Conservation (phyloP, 495 filamentous ascomycete species). For the Penicillium goetzii region DNA sequence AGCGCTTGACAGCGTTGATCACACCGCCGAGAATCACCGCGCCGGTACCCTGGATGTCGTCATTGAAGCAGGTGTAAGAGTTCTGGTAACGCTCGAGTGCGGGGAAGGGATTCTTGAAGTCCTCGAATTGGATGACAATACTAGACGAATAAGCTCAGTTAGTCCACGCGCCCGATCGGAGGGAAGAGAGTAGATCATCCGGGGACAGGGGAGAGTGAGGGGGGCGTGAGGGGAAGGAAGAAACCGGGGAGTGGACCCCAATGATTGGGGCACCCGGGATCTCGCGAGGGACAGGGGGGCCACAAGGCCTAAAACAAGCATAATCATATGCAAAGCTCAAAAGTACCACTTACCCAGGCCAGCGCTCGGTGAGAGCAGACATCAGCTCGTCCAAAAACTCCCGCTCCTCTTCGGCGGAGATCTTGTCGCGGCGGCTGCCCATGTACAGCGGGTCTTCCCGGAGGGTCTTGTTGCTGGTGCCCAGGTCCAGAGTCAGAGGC, state of each 20-base stretch:
- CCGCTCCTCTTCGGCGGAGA: slow-evolving; percentile 77
- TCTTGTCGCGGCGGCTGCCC: slow-evolving; percentile 81
- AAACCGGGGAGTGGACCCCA: slow-evolving; percentile 1
- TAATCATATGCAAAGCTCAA: slow-evolving; percentile 2
- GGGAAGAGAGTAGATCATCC: slow-evolving; percentile 16
- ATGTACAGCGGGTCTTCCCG: slow-evolving; percentile 93
- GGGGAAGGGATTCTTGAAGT: slow-evolving; percentile 98
- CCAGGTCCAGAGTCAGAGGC: slow-evolving; percentile 88
- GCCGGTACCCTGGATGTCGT: slow-evolving; percentile 97
- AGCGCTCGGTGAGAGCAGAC: slow-evolving; percentile 84
- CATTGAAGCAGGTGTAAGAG: slow-evolving; percentile 94
- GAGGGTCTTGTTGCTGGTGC: slow-evolving; percentile 87
- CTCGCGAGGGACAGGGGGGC: slow-evolving; percentile 16
- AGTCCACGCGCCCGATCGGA: slow-evolving; percentile 24
- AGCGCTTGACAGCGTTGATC: slow-evolving; percentile 91
- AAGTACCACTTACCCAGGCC: slow-evolving; percentile 64
- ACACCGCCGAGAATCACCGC: slow-evolving; percentile 94
- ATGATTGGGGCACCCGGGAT: slow-evolving; percentile 22
- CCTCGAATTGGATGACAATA: slow-evolving; percentile 97
- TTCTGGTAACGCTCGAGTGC: slow-evolving; percentile 87
- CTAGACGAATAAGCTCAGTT: slow-evolving; percentile 43
- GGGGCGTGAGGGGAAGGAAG: slow-evolving; percentile 15
- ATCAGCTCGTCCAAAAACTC: slow-evolving; percentile 98
- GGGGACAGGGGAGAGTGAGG: slow-evolving; percentile 6
- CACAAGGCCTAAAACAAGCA: background rate